Conservation (phyloP, 352 stramenopile genomes). For the Globisporangium uncinulatum region DNA sequence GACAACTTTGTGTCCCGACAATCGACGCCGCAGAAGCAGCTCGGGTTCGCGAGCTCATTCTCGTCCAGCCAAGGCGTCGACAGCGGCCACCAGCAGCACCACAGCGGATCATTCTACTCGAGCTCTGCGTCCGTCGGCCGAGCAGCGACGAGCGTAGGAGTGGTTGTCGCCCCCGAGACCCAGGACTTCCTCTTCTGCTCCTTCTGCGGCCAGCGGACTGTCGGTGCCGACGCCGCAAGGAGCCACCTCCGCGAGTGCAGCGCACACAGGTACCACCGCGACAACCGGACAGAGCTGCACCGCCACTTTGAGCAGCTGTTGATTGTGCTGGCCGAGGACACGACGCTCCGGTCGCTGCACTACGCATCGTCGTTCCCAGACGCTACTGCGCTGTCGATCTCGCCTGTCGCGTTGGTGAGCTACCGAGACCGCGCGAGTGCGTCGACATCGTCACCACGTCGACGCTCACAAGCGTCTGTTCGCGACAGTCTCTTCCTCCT, state of each 20-base stretch:
- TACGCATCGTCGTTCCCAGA: constrained; percentile 69
- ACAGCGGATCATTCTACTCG: constrained; percentile 8
- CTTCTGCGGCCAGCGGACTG: constrained; percentile 57
- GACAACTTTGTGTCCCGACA: constrained; percentile 10
- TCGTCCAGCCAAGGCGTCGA: constrained; percentile 13
- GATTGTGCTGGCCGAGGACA: constrained; percentile 57
- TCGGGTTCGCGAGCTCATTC: constrained; percentile 4
- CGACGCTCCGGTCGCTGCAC: constrained; percentile 53
- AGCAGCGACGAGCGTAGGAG: background rate
- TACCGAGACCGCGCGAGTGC: constrained; percentile 3
- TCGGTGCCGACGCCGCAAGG: constrained; percentile 24
- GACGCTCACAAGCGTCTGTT: constrained; percentile 17
- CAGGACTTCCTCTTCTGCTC: constrained; percentile 61
- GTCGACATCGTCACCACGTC: background rate
- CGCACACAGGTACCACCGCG: constrained; percentile 48
- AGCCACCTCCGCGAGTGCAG: constrained; percentile 46
- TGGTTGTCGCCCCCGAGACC: constrained; percentile 11
- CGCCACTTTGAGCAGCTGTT: constrained; percentile 59
- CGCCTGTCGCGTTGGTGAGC: constrained; percentile 11
- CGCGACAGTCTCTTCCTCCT: constrained; percentile 44
- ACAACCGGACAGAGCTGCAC: constrained; percentile 48
- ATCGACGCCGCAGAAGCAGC: constrained; percentile 4
- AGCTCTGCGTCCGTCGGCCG: background rate
- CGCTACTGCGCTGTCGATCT: constrained; percentile 23
- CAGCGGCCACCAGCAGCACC: constrained; percentile 20